Evolutionary conservation across 495 filamentous ascomycete genomes (phyloP).

Genomic region (Cladorrhinum samala): DNA sequence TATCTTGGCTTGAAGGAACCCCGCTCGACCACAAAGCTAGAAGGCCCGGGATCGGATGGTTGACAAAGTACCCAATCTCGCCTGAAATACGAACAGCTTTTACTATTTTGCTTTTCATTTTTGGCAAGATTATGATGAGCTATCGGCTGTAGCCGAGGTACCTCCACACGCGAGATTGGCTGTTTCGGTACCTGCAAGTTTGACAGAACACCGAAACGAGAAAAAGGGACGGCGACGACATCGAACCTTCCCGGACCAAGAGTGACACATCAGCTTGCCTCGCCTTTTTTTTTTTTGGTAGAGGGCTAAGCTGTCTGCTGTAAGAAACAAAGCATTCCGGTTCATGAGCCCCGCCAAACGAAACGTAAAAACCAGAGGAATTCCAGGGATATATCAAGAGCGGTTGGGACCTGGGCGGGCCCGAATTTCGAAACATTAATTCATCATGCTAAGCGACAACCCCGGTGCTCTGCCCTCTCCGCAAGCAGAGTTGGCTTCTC

Average conservation of each 20-base stretch:
- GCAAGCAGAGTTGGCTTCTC: slow-evolving; percentile 12
- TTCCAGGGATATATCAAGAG: not conserved
- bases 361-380: not conserved
- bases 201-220: not conserved
- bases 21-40: too few species aligned
- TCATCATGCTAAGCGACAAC: slow-evolving; percentile 40
- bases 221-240: too few species aligned
- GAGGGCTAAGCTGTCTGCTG: not conserved
- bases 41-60: too few species aligned
- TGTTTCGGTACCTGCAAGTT: not conserved
- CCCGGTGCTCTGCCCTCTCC: slow-evolving; percentile 21
- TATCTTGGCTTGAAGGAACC: too few species aligned
- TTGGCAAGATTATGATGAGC: too few species aligned
- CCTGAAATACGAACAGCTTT: too few species aligned
- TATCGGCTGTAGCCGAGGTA: not conserved
- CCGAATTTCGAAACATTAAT: slow-evolving; percentile 33
- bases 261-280: too few species aligned
- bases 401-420: not conserved
- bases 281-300: too few species aligned
- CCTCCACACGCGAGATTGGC: not conserved
- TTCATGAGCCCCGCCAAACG: slow-evolving; percentile 1
- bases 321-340: not conserved
- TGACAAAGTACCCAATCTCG: too few species aligned
- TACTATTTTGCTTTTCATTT: too few species aligned
- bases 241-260: too few species aligned